Conservation (phyloP, 495 filamentous ascomycete species). For the Neurospora tetrasperma region DNA sequence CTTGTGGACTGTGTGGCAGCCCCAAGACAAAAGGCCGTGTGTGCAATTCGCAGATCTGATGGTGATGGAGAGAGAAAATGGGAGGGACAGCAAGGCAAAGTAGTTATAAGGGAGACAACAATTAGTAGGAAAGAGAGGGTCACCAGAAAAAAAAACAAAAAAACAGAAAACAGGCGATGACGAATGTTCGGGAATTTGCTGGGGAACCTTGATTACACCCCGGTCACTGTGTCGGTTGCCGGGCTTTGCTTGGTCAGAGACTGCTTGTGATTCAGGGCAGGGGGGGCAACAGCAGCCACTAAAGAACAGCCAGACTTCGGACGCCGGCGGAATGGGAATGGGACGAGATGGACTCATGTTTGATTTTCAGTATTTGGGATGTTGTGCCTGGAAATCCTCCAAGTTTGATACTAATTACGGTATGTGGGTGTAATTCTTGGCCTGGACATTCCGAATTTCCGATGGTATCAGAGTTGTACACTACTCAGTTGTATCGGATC, state of each 20-base stretch:
- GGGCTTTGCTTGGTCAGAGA: background rate
- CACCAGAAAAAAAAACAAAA: background rate
- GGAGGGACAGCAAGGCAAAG: background rate
- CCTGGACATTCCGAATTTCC: background rate
- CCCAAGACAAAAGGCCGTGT: background rate
- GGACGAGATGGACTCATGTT: background rate
- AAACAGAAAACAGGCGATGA: background rate
- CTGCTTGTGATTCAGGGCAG: background rate
- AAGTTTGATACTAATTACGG: background rate
- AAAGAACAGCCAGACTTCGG: background rate
- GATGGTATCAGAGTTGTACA: background rate
- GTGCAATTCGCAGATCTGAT: background rate
- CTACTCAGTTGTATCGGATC: background rate
- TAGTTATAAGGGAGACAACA: background rate
- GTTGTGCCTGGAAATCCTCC: background rate
- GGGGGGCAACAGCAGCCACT: background rate
- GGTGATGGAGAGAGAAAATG: background rate
- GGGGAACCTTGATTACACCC: background rate
- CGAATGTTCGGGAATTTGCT: slow-evolving; percentile 11
- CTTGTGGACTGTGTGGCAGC: background rate
- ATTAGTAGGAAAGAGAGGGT: background rate
- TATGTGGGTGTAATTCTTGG: background rate
- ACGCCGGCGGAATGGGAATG: background rate
- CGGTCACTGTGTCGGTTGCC: background rate
- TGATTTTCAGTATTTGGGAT: background rate